phyloP scores from a whole-genome alignment of 106 monocot species.

The Dendrobium huoshanense region DNA sequence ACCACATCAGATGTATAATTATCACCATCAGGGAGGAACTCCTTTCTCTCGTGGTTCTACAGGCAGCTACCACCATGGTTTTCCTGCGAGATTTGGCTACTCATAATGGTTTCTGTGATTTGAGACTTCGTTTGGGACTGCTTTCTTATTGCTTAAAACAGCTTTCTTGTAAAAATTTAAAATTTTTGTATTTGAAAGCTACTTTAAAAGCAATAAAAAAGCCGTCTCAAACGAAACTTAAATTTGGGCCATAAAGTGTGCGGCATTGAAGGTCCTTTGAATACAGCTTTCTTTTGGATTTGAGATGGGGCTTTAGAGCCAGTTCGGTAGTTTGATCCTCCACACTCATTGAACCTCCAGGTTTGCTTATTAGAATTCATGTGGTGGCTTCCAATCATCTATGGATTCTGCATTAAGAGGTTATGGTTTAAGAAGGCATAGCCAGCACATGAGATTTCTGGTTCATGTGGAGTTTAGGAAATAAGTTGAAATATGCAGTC shows the following conservation, averaged over 20 bases:
- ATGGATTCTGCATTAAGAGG: neutral
- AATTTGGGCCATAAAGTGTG: neutral
- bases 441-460: too few relatives aligned
- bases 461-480: too few relatives aligned
- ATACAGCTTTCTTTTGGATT: neutral
- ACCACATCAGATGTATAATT: slow-evolving; percentile 21
- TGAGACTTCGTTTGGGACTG: too few relatives aligned
- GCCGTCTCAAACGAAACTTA: too few relatives aligned
- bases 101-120: neutral
- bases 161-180: too few relatives aligned
- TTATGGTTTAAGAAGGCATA: neutral
- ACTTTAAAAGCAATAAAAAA: too few relatives aligned
- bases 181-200: too few relatives aligned
- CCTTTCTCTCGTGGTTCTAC: slow-evolving; percentile 10
- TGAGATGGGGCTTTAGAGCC: neutral
- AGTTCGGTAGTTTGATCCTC: neutral
- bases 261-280: neutral
- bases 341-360: neutral
- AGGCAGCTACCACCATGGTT: neutral
- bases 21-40: slow-evolving; percentile 6
- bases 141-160: too few relatives aligned
- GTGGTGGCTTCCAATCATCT: neutral
- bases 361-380: neutral
- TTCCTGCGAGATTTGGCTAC: slow-evolving; percentile 23
- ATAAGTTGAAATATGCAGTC: too few relatives aligned